Percentiles rank a stretch among this genome's conserved stretches.
Conservation (phyloP, 169 alveolate genomes). For the Perkinsus olseni region DNA sequence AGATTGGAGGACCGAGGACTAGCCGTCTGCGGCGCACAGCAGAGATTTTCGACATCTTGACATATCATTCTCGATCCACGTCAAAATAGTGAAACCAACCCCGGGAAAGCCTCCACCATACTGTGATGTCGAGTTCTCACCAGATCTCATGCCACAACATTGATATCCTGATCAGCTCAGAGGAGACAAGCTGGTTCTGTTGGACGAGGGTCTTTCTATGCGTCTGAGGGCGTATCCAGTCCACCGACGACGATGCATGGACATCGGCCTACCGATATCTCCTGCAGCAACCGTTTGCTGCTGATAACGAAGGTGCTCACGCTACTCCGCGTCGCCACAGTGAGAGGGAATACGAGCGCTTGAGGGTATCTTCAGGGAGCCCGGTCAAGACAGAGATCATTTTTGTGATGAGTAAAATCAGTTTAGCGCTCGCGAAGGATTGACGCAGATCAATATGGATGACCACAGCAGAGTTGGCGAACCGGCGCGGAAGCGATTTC, state of each 20-base stretch:
- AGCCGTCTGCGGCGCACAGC: too few relatives aligned
- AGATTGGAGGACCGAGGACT: too few relatives aligned
- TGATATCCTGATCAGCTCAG: slow-evolving; percentile 72
- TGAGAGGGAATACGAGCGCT: slow-evolving; percentile 63
- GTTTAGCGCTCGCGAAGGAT: too few relatives aligned
- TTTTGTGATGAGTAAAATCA: too few relatives aligned
- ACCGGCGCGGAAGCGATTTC: background rate
- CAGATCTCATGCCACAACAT: slow-evolving; percentile 72
- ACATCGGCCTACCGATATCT: slow-evolving; percentile 46
- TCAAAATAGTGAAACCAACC: too few relatives aligned
- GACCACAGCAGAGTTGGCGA: background rate
- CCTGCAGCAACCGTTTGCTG: slow-evolving; percentile 56
- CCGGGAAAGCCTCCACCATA: too few relatives aligned
- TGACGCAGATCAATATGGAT: background rate
- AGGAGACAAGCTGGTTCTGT: slow-evolving; percentile 60
- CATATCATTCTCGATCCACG: too few relatives aligned
- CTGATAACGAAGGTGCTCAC: slow-evolving; percentile 24
- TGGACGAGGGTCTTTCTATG: slow-evolving; percentile 51
- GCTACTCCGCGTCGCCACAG: slow-evolving; percentile 63
- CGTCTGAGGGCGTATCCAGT: background rate
- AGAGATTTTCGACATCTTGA: too few relatives aligned
- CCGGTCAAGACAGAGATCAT: too few relatives aligned
- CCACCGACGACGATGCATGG: slow-evolving; percentile 7
- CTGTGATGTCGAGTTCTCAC: too few relatives aligned
- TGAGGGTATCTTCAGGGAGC: slow-evolving; percentile 50